Evolutionary conservation across 305 asterid species (phyloP).

Genomic region (Solanum chacoense): DNA sequence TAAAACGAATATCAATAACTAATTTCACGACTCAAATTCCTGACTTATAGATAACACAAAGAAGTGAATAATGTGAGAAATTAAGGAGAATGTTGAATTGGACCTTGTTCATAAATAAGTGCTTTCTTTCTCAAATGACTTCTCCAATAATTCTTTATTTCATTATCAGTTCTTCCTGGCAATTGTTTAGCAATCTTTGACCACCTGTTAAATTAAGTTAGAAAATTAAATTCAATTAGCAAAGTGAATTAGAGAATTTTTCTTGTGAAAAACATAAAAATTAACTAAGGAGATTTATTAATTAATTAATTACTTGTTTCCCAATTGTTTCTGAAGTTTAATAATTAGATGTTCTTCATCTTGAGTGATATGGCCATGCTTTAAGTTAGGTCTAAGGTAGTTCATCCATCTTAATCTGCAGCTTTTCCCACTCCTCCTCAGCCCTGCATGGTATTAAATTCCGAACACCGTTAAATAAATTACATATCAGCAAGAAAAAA

Average conservation of each 20-base stretch:
- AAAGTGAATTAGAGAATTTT: neutral
- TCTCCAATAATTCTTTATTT: constrained; percentile 70
- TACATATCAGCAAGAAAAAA: neutral
- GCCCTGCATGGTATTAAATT: constrained; percentile 19
- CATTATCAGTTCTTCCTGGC: constrained; percentile 78
- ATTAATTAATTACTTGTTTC: constrained; percentile 39
- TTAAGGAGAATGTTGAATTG: neutral
- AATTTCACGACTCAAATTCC: neutral
- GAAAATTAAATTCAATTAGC: neutral
- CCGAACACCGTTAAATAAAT: neutral
- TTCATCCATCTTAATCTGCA: constrained; percentile 83
- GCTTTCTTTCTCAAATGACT: constrained; percentile 44
- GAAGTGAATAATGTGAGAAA: neutral
- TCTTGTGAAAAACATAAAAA: neutral
- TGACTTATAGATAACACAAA: neutral
- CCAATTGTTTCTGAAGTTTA: constrained; percentile 58
- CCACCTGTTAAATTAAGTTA: constrained; percentile 34
- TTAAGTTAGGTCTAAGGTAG: constrained; percentile 56
- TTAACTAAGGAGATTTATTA: neutral
- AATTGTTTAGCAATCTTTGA: constrained; percentile 55
- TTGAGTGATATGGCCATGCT: constrained; percentile 44
- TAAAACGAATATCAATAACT: neutral
- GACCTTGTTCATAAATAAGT: constrained; percentile 22
- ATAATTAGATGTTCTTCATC: constrained; percentile 44
- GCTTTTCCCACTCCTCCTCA: constrained; percentile 63